Conservation (phyloP, 208 protist species). For the Zelonia costaricensis region DNA sequence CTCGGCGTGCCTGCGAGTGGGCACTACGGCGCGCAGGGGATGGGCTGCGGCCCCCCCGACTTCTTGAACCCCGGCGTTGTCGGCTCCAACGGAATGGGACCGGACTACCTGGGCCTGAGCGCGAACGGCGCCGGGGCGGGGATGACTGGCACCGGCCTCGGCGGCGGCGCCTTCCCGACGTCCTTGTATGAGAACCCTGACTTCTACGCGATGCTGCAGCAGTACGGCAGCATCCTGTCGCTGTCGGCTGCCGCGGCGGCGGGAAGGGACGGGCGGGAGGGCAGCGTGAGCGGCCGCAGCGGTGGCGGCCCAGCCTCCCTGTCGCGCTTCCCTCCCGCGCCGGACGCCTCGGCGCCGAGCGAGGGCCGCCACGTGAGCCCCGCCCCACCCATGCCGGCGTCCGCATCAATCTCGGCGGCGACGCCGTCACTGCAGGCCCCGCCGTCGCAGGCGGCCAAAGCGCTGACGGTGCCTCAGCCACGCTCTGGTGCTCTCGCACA, state of each 20-base stretch:
- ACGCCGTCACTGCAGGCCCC: too few relatives aligned
- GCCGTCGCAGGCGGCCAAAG: not conserved
- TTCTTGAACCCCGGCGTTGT: too few relatives aligned
- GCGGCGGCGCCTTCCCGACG: not conserved
- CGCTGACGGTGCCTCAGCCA: not conserved
- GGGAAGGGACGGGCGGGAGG: not conserved
- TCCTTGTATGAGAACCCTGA: not conserved
- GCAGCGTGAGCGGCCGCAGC: not conserved
- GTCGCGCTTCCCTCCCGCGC: too few relatives aligned
- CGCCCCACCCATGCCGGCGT: not conserved
- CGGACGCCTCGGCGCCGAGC: not conserved
- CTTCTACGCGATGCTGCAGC: constrained; percentile 9
- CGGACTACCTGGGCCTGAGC: too few relatives aligned
- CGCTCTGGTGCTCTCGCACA: not conserved
- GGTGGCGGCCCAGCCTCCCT: not conserved
- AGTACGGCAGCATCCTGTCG: constrained; percentile 4
- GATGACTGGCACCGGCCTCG: too few relatives aligned
- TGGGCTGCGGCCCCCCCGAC: not conserved
- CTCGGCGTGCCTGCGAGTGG: not conserved
- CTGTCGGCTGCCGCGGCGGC: too few relatives aligned
- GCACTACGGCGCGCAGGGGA: not conserved
- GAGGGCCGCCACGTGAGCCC: not conserved
- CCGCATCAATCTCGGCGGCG: too few relatives aligned
- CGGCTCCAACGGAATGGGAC: too few relatives aligned
- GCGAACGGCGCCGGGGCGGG: too few relatives aligned